Base-by-base conservation (phyloP, 257 asterid species). In the Solanum acaule region DNA sequence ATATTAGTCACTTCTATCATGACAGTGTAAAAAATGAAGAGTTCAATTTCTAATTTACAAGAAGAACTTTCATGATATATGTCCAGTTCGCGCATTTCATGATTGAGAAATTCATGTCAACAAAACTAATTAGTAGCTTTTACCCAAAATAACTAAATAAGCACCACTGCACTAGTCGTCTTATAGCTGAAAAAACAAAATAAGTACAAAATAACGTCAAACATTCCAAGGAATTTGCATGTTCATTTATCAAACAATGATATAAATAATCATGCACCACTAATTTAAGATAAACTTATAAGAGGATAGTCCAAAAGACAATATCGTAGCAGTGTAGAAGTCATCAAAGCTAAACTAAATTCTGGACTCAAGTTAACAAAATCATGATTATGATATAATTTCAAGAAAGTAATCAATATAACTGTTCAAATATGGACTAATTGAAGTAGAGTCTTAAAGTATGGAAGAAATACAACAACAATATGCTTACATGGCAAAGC, bases 401-500 rank as follows among this genome's bases (percentile, higher is more conserved):
- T 15, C 82, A 27, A 86, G 78, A 6, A 86, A 8, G 37, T 90
- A 85, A 87, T 78, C 91, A 90, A 91, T 90, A 92, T 93, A 91
- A 86, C 90, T 90, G 86, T 89, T 86, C 89, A 88, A 91, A 84
- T 92, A 95, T 95, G 89, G 92, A 93, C 96, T 91, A 92, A 93
- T 88, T 90, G 89, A 90, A 33, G 88, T 91, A 90, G 92, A 91
- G 91, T 88, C 29, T 90, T 89, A 88, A 90, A 27, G 81, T 85
- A 86, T 90, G 88, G 90, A 85, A 84, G 86, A 70, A 88, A 91
- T 89, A 90, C 93, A 94, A 90, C 92, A 78, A 25, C n/a, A n/a
- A n/a, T 92, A 91, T 92, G 95, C 93, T 93, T 95, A 93, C 96
- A 93, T 82, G 87, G 87, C 87, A 93, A 88, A 93, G 93, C 92